Conservation (phyloP, 2,329 filamentous ascomycete species). For the Aspergillus pseudoterreus region DNA sequence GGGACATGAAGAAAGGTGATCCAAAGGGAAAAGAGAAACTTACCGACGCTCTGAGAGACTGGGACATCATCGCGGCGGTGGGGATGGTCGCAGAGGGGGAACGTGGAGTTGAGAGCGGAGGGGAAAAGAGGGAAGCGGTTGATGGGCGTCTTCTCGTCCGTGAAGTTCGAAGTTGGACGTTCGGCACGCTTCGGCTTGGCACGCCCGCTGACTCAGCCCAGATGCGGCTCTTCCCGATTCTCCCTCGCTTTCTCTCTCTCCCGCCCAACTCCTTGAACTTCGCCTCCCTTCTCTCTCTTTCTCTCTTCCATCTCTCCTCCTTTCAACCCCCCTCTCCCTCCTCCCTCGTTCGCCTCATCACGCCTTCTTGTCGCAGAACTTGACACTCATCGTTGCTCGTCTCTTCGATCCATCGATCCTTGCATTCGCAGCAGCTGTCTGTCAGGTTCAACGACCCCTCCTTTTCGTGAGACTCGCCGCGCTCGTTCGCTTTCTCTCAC, state of each 20-base stretch:
- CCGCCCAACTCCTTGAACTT: slow-evolving; percentile 2
- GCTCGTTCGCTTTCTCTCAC: slow-evolving; percentile 16
- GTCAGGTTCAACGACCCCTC: slow-evolving; percentile 29
- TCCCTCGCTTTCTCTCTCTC: background rate
- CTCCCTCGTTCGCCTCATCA: slow-evolving; percentile 14
- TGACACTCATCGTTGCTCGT: slow-evolving; percentile 21
- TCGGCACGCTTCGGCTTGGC: slow-evolving; percentile 26
- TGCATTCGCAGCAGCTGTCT: slow-evolving; percentile 20
- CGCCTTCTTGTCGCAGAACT: slow-evolving; percentile 29
- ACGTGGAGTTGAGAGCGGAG: slow-evolving; percentile 15
- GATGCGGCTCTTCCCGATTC: slow-evolving; percentile 17
- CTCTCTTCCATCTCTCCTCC: slow-evolving; percentile 10
- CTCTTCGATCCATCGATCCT: slow-evolving; percentile 14
- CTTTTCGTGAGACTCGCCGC: slow-evolving; percentile 26
- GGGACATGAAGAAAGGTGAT: background rate
- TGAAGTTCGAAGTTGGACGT: slow-evolving; percentile 22
- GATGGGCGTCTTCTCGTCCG: slow-evolving; percentile 18
- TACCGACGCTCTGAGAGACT: slow-evolving; percentile 61
- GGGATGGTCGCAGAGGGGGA: slow-evolving; percentile 24
- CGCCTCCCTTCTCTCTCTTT: slow-evolving; percentile 8
- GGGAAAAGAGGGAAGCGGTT: slow-evolving; percentile 16
- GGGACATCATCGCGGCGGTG: slow-evolving; percentile 53
- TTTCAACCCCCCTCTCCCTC: slow-evolving; percentile 12
- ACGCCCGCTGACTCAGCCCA: slow-evolving; percentile 19
- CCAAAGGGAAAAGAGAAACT: slow-evolving; percentile 18